These are phyloP conservation scores for Macrophomina phaseolina DNA, from an alignment of 2,329 filamentous ascomycete species.

Conservation along the genomic window DNA sequence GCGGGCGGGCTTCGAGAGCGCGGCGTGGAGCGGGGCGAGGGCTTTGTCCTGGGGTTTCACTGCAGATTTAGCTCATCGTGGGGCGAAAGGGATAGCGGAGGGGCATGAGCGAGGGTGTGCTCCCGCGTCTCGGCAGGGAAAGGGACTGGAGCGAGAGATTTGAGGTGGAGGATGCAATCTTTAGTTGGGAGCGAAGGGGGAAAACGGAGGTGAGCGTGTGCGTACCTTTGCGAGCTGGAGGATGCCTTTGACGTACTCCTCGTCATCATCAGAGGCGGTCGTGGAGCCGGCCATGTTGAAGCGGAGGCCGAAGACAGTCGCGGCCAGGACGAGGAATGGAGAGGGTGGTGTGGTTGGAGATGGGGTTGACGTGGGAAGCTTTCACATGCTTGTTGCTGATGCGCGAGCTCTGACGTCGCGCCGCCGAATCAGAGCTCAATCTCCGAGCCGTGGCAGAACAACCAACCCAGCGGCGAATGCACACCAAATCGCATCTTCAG, in stretches of 20 bases:
- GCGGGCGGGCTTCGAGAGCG: conserved; percentile 66
- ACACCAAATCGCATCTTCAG: neutral
- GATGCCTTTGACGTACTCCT: conserved; percentile 21
- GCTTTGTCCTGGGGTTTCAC: conserved; percentile 54
- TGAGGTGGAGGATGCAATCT: no score
- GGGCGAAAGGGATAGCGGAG: neutral
- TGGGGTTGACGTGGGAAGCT: neutral
- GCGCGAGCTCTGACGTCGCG: conserved; percentile 5
- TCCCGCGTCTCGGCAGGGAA: no score
- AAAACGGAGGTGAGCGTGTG: neutral
- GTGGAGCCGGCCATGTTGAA: conserved; percentile 16
- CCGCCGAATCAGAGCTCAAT: neutral
- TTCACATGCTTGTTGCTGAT: conserved; percentile 20
- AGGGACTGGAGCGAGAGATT: no score
- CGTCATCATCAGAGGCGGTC: conserved; percentile 21
- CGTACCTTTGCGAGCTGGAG: conserved; percentile 26
- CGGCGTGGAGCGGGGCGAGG: conserved; percentile 59
- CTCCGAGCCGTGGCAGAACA: neutral
- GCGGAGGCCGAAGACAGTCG: neutral
- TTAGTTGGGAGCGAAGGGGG: neutral
- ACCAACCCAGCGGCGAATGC: neutral
- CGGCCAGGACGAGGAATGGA: neutral
- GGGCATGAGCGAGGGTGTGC: neutral
- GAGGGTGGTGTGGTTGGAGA: neutral
- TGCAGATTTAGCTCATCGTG: no score